A percentile compares a stretch with the other conserved stretches of the same genome.
phyloP scores from a whole-genome alignment of 2,329 filamentous ascomycete genomes.

The Trichoderma asperellum region DNA sequence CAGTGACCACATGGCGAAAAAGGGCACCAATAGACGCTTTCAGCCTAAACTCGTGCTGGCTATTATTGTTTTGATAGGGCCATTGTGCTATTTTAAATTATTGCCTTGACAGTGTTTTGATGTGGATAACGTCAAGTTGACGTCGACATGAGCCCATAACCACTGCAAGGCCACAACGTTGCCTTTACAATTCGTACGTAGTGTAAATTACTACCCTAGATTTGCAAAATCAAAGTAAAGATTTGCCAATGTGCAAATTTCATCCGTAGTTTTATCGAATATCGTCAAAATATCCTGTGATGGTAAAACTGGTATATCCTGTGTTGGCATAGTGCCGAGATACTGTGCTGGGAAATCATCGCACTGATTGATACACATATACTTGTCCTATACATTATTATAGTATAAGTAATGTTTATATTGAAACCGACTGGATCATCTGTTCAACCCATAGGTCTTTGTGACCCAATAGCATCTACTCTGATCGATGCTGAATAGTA shows the following conservation, averaged over 20 bases:
- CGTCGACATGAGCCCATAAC: background rate
- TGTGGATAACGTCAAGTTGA: constrained; percentile 3
- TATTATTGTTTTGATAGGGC: background rate
- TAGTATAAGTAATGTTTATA: too few relatives aligned
- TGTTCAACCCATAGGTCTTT: too few relatives aligned
- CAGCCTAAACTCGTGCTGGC: background rate
- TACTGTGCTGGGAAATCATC: background rate
- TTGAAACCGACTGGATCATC: too few relatives aligned
- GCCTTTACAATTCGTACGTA: background rate
- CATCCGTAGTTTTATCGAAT: background rate
- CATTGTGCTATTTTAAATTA: background rate
- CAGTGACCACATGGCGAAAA: background rate
- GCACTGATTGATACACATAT: background rate
- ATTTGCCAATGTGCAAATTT: background rate
- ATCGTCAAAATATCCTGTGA: too few relatives aligned
- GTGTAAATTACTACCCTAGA: background rate
- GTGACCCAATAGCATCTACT: too few relatives aligned
- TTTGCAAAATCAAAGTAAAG: background rate
- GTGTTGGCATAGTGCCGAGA: background rate
- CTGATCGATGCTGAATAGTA: too few relatives aligned
- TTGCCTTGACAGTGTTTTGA: background rate
- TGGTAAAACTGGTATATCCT: background rate
- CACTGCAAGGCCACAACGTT: background rate
- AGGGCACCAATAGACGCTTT: background rate
- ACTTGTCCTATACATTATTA: too few relatives aligned